These are phyloP conservation scores for Monotropa hypopitys DNA, from an alignment of 179 eudicot genomes.

Conservation along the genomic window DNA sequence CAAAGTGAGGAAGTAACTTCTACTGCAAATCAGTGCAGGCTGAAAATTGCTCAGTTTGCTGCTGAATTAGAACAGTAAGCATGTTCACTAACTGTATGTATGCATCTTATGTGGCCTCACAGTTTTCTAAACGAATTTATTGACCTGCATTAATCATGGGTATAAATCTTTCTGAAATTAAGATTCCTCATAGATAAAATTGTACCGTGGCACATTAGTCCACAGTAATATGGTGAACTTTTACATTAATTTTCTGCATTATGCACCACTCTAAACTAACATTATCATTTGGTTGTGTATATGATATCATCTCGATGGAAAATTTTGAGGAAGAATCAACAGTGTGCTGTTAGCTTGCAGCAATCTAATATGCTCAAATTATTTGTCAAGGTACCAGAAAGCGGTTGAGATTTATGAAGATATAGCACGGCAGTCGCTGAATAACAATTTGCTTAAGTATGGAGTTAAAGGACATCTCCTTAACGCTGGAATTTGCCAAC, in stretches of 20 bases:
- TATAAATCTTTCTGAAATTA: neutral
- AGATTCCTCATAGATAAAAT: neutral
- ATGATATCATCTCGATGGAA: neutral
- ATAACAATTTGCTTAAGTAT: conserved; percentile 56
- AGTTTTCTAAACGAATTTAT: neutral
- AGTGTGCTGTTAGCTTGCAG: neutral
- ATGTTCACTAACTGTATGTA: neutral
- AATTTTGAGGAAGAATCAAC: neutral
- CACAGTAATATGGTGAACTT: neutral
- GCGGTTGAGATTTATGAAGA: conserved; percentile 78
- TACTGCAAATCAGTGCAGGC: conserved; percentile 83
- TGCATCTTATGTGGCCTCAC: neutral
- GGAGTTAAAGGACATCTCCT: conserved; percentile 87
- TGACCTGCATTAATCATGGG: neutral
- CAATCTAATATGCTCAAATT: neutral
- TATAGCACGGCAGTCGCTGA: conserved; percentile 62
- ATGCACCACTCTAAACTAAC: too few species aligned
- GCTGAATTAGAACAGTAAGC: conserved; percentile 87
- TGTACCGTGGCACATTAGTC: neutral
- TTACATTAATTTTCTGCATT: neutral
- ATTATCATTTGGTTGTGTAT: neutral
- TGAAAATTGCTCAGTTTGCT: conserved; percentile 79
- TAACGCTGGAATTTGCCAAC: conserved; percentile 92
- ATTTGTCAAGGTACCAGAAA: conserved; percentile 50
- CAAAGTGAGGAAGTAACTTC: conserved; percentile 80